Base-by-base conservation (phyloP, 108 stramenopile species). In the Phaeodactylum tricornutum region DNA sequence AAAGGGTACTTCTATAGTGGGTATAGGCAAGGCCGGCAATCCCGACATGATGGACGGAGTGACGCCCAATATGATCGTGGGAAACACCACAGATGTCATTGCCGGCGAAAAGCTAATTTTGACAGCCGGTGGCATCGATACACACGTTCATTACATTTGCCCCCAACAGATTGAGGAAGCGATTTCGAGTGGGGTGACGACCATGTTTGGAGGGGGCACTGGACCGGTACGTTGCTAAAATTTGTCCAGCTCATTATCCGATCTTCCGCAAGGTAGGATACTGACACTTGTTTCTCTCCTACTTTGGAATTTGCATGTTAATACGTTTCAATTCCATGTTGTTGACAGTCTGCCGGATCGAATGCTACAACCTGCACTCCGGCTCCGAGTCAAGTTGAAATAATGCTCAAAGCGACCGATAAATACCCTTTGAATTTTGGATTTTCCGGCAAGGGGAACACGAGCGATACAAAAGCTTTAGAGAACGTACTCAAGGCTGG, bases 1-100 rank as follows among this genome's bases (percentile, higher is more conserved):
- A 54, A 91, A 89, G 59, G 87, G 81, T 9, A 85, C 84, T 40
- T 55, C 58, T 12, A 97, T 97, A 61, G 87, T 85, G 29, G 93
- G 85, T 33, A 93, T 98, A 59, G 97, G 97, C 36, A 98, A 98
- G 73, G 95, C 97, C 5, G 97, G 96, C 26, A 98, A 98, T 71
- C 92, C 94, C 15, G 97, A 98, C 61, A 85, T 83, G 52, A 96
- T 96, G 94, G 83, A 72, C 45, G 75, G 72, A 8, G 94, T 96
- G 15, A 55, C 86, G 66, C 40, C 72, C 33, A 62, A 79, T 65
- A 67, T 83, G 79, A 34, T 80, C 51, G 92, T 98, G 2, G 96
- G 96, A 39, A 75, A 75, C 33, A 88, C 93, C 21, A 98, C 97
- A 3, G 97, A 98, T 57, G 97, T 87, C 31, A 95, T 98, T 72